Percentiles rank a stretch among this genome's conserved stretches.
Evolutionary conservation across 176 grass and related monocot species (phyloP).

Genomic region (Puya raimondii): DNA sequence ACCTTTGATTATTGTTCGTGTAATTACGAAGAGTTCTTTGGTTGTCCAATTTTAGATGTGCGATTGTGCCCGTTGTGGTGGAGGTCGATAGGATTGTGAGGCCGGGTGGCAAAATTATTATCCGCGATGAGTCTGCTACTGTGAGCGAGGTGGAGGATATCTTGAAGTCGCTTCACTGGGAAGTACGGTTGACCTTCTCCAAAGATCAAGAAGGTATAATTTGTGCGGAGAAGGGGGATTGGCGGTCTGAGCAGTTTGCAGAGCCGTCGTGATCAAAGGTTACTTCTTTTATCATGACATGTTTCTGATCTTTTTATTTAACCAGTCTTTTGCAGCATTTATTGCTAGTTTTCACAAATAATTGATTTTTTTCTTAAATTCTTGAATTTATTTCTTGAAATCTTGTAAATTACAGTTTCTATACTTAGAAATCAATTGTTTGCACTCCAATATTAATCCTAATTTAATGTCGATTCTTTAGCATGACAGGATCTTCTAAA

Average conservation of each 20-base stretch:
- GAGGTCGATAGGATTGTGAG: slow-evolving; percentile 86
- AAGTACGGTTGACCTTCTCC: slow-evolving; percentile 62
- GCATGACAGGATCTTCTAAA: too few species aligned
- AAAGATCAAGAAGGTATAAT: slow-evolving; percentile 53
- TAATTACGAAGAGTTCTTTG: not conserved
- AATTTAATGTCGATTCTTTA: not conserved
- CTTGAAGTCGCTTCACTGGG: slow-evolving; percentile 79
- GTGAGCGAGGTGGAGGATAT: slow-evolving; percentile 54
- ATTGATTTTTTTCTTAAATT: slow-evolving; percentile 7
- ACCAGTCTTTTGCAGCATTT: slow-evolving; percentile 15
- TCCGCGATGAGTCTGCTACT: slow-evolving; percentile 49
- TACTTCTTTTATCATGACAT: not conserved
- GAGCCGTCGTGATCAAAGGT: slow-evolving; percentile 23
- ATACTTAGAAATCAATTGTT: not conserved
- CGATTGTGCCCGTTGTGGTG: slow-evolving; percentile 51
- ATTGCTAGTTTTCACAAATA: slow-evolving; percentile 12
- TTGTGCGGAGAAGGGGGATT: slow-evolving; percentile 70
- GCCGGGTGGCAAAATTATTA: slow-evolving; percentile 69
- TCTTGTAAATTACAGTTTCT: not conserved
- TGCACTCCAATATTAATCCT: not conserved
- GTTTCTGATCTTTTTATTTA: not conserved
- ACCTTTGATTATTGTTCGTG: not conserved
- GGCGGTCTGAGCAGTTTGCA: slow-evolving; percentile 48
- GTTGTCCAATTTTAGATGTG: slow-evolving; percentile 35
- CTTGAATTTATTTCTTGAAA: slow-evolving; percentile 5